Conservation (phyloP, 208 protist species). For the Porcisia hertigi region DNA sequence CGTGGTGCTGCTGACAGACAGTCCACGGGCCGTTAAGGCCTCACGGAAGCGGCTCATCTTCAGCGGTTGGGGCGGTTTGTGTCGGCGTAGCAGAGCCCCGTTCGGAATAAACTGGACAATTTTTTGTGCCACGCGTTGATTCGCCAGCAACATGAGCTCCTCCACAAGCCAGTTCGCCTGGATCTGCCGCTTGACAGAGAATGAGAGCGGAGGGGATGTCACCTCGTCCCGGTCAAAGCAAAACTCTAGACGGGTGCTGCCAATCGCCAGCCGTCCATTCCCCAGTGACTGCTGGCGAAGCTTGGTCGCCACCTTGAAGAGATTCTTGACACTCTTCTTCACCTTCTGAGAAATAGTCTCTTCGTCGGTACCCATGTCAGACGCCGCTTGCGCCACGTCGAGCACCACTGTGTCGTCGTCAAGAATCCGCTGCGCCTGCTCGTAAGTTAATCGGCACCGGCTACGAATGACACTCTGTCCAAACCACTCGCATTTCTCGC, state of each 20-base stretch:
- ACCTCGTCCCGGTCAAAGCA: constrained; percentile 50
- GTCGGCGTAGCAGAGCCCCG: constrained; percentile 79
- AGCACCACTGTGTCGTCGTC: constrained; percentile 45
- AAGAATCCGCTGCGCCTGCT: constrained; percentile 83
- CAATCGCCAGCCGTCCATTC: constrained; percentile 59
- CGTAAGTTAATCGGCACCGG: constrained; percentile 83
- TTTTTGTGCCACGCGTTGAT: constrained; percentile 86
- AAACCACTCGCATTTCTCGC: constrained; percentile 67
- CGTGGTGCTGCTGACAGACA: constrained; percentile 43
- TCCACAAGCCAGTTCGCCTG: constrained; percentile 91
- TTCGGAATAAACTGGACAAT: constrained; percentile 81
- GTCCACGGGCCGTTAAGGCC: constrained; percentile 20
- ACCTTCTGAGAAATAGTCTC: constrained; percentile 35
- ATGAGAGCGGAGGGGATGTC: constrained; percentile 46
- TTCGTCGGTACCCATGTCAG: constrained; percentile 15
- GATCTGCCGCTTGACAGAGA: constrained; percentile 53
- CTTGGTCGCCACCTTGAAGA: constrained; percentile 67
- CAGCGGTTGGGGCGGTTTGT: constrained; percentile 53
- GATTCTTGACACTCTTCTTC: constrained; percentile 43
- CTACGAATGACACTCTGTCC: constrained; percentile 89
- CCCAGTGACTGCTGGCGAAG: constrained; percentile 47
- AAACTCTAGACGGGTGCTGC: constrained; percentile 60
- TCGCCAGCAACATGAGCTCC: constrained; percentile 94
- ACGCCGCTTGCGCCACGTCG: constrained; percentile 31
- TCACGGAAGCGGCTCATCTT: constrained; percentile 44